phyloP scores from a whole-genome alignment of 2,329 filamentous ascomycete genomes.

The Claviceps paspali region DNA sequence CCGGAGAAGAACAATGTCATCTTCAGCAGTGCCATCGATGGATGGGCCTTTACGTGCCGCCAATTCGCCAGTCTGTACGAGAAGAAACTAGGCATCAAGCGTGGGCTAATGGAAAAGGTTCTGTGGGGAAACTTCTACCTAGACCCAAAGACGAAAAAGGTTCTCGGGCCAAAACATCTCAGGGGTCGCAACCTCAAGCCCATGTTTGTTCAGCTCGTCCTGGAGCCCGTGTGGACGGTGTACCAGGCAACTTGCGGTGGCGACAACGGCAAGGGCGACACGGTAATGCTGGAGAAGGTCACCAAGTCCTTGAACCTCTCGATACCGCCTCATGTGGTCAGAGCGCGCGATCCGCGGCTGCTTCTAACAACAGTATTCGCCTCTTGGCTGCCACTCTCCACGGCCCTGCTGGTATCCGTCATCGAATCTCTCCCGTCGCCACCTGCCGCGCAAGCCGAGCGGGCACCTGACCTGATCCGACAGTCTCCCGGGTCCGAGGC shows the following conservation, averaged over 20 bases:
- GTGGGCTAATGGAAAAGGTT: slow-evolving; percentile 75
- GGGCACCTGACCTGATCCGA: slow-evolving; percentile 66
- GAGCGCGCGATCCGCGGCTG: slow-evolving; percentile 69
- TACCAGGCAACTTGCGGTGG: slow-evolving; percentile 82
- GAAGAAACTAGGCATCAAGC: slow-evolving; percentile 91
- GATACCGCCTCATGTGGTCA: slow-evolving; percentile 68
- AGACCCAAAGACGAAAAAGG: slow-evolving; percentile 91
- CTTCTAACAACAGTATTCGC: slow-evolving; percentile 78
- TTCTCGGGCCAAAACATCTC: slow-evolving; percentile 78
- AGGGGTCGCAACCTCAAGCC: slow-evolving; percentile 86
- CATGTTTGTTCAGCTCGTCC: slow-evolving; percentile 91
- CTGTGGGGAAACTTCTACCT: slow-evolving; percentile 95
- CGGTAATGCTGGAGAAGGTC: slow-evolving; percentile 76
- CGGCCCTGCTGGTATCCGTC: slow-evolving; percentile 81
- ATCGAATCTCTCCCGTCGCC: slow-evolving; percentile 87
- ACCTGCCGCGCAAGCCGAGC: slow-evolving; percentile 58
- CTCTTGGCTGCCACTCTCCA: slow-evolving; percentile 83
- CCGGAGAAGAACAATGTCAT: slow-evolving; percentile 99
- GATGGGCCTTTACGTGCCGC: slow-evolving; percentile 95
- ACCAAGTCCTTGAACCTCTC: slow-evolving; percentile 78
- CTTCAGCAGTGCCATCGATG: slow-evolving; percentile 92
- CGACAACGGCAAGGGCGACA: slow-evolving; percentile 69
- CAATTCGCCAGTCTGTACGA: slow-evolving; percentile 92
- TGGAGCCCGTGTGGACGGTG: slow-evolving; percentile 92
- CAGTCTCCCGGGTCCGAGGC: slow-evolving; percentile 61